A percentile compares a stretch with the other conserved stretches of the same genome.
These are phyloP conservation scores for Monilinia polystroma DNA, from an alignment of 2,329 filamentous ascomycete species.

Conservation along the genomic window DNA sequence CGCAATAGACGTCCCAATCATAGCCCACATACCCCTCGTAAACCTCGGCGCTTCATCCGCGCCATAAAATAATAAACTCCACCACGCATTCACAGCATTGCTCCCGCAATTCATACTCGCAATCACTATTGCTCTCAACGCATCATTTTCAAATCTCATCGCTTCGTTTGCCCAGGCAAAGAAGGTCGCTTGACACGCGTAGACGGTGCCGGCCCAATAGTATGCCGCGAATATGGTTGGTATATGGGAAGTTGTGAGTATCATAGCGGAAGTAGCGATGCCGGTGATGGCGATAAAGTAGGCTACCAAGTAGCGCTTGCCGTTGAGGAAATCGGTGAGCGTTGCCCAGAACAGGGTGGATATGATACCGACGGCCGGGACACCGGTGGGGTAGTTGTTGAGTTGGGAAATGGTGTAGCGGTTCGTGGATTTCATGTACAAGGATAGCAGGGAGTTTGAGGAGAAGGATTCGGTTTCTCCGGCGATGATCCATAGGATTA, in stretches of 20 bases:
- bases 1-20: constrained; percentile 63
- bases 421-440: constrained; percentile 50
- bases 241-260: constrained; percentile 47
- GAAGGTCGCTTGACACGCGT: constrained; percentile 71
- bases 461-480: constrained; percentile 71
- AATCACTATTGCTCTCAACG: constrained; percentile 63
- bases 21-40: constrained; percentile 66
- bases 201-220: constrained; percentile 68
- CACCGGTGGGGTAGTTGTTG: constrained; percentile 55
- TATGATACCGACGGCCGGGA: constrained; percentile 50
- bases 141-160: constrained; percentile 62
- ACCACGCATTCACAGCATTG: constrained; percentile 71
- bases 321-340: constrained; percentile 62
- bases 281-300: constrained; percentile 68
- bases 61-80: constrained; percentile 69
- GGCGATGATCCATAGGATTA: constrained; percentile 66
- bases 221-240: constrained; percentile 63
- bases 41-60: constrained; percentile 61
- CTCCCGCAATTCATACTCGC: constrained; percentile 70
- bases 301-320: constrained; percentile 63
- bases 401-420: constrained; percentile 50
- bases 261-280: constrained; percentile 60
- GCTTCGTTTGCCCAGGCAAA: constrained; percentile 73
- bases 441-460: constrained; percentile 56
- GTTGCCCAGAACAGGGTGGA: constrained; percentile 68